Evolutionary conservation across 2,329 filamentous ascomycete species (phyloP), one percentile per base, ranked within the genome.

Genomic region (Macrophomina tecta): DNA sequence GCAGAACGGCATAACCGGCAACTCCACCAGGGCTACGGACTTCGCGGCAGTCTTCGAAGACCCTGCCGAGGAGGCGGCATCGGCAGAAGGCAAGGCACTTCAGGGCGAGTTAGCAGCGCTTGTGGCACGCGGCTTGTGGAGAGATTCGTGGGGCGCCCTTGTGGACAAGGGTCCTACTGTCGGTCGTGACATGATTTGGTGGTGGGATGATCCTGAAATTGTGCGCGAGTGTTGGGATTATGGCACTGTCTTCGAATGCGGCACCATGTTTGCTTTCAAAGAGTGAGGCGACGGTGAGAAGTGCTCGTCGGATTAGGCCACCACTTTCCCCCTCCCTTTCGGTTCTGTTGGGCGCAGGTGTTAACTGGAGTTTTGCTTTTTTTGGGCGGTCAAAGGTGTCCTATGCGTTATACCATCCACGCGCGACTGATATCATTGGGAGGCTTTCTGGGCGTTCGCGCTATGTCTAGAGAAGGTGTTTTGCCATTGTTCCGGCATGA

Each of bases 131-230:
- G 72, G 72, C 11, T 68, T 80, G 4, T 80, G 78, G 78, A 76
- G 73, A 65, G 77, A 78, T 30, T 72, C 74, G 1, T 80, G 78
- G 78, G 78, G 78, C 28, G 45, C 64, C 2, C 78, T 76, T 58
- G 76, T 79, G 9, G 72, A 76, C 23, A 73, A 76, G 34, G 65
- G 70, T 30, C 18, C 32, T 5, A 52, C 60, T 5, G 5, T 51
- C 4, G 46, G 60, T 12, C 46, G 28, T 34, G 48, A 52, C 60
- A 40, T 63, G 6, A 49, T 49, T n/a, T 79, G 76, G 76, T 80
- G 77, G 76, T 80, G 78, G 78, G 77, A 79, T 60, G 74, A 79
- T 52, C 72, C 74, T 14, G 74, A 76, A 18, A 75, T 80, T 12
- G 69, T 77, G 58, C 69, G 73, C 18, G 78, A 80, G 68, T 79